Percentiles rank a stretch among this genome's conserved stretches.
Evolutionary conservation across 75 land plant genomes (phyloP).

Genomic region (Sequoiadendron giganteum): DNA sequence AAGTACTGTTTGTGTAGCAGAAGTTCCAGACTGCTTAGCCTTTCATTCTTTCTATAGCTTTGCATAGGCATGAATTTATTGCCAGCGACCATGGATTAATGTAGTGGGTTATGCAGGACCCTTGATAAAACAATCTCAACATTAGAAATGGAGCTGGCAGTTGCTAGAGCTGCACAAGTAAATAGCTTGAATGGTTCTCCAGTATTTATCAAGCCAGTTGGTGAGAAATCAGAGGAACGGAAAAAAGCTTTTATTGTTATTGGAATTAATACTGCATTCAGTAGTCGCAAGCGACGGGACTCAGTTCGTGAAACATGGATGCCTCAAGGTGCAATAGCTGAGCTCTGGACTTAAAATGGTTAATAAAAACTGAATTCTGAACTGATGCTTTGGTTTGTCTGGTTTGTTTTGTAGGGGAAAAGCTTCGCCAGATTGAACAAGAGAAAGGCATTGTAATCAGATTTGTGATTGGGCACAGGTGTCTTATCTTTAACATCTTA

Average conservation of each 20-base stretch:
- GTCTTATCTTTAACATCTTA: neutral
- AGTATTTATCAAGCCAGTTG: slow-evolving; percentile 19
- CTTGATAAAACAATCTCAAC: slow-evolving; percentile 81
- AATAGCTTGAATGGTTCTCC: slow-evolving; percentile 44
- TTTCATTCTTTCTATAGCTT: neutral
- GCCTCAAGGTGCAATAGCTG: slow-evolving; percentile 67
- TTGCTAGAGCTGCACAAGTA: slow-evolving; percentile 67
- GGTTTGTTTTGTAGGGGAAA: slow-evolving; percentile 40
- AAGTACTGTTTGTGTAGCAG: neutral
- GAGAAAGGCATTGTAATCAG: slow-evolving; percentile 71
- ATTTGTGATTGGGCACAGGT: slow-evolving; percentile 82
- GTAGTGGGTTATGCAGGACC: slow-evolving; percentile 38
- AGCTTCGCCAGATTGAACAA: slow-evolving; percentile 46
- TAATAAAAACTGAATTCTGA: neutral
- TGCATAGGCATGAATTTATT: neutral
- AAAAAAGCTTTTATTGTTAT: slow-evolving; percentile 81
- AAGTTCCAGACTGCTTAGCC: neutral
- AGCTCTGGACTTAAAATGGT: neutral
- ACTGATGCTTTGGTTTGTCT: slow-evolving; percentile 9
- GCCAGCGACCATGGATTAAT: neutral
- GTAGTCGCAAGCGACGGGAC: slow-evolving; percentile 90
- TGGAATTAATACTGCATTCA: slow-evolving; percentile 96
- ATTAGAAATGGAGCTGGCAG: slow-evolving; percentile 73
- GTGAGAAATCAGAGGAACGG: slow-evolving; percentile 21
- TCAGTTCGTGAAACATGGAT: slow-evolving; percentile 96